These are phyloP conservation scores for Botrytis sinoallii DNA, from an alignment of 2,329 filamentous ascomycete species.

Conservation along the genomic window DNA sequence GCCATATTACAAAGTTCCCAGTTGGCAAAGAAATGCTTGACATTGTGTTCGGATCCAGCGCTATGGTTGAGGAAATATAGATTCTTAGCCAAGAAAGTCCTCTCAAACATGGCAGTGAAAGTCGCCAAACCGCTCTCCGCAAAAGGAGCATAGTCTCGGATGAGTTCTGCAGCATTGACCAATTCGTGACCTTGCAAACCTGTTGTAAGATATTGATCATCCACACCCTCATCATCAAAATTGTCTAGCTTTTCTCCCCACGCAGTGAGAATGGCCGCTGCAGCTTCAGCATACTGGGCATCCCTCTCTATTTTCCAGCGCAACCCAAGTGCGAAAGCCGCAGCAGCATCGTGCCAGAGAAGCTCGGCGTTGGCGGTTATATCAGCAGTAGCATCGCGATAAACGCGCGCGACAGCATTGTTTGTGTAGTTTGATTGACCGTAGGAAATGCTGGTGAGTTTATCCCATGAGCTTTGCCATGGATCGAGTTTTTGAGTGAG, in stretches of 20 bases:
- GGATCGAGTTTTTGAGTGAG: constrained; percentile 14
- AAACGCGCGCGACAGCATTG: not conserved
- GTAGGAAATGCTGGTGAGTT: constrained; percentile 12
- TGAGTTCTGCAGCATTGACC: not conserved
- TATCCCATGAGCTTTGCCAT: constrained; percentile 17
- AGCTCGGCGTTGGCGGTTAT: not conserved
- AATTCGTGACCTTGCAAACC: not conserved
- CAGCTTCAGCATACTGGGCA: constrained; percentile 1
- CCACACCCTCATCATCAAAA: not conserved
- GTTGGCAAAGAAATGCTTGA: not conserved
- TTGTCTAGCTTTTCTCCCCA: not conserved
- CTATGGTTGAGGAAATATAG: not conserved
- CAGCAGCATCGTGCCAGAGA: not conserved
- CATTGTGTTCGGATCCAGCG: not conserved
- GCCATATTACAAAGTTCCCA: not conserved
- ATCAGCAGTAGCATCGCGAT: not conserved
- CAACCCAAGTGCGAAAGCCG: not conserved
- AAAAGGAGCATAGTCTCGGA: constrained; percentile 3
- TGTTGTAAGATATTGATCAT: not conserved
- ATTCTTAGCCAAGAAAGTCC: not conserved
- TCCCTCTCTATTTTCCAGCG: not conserved
- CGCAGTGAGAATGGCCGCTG: not conserved
- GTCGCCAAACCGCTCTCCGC: not conserved
- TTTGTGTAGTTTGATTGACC: not conserved
- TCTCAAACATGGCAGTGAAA: not conserved